These are phyloP conservation scores for Zygosaccharomyces sapae DNA, from an alignment of 1,139 yeast species.

Conservation along the genomic window DNA sequence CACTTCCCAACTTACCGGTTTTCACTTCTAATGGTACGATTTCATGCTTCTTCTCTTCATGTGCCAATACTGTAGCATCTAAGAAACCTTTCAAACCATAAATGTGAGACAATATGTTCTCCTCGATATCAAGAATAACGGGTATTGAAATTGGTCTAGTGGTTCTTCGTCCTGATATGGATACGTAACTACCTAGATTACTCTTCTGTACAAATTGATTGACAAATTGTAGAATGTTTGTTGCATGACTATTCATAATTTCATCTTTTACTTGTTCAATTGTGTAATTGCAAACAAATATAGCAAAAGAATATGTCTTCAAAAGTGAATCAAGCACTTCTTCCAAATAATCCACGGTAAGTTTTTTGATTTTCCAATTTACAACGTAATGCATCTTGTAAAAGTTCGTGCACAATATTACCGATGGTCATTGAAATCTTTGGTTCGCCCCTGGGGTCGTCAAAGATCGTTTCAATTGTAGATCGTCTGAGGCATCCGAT, in stretches of 20 bases:
- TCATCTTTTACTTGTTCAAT: slow-evolving; percentile 45
- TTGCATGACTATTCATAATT: slow-evolving; percentile 48
- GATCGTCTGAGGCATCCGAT: slow-evolving; percentile 69
- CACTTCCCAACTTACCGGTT: slow-evolving; percentile 62
- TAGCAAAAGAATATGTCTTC: slow-evolving; percentile 43
- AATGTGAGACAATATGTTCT: slow-evolving; percentile 84
- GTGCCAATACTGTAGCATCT: slow-evolving; percentile 78
- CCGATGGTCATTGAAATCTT: slow-evolving; percentile 69
- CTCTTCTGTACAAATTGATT: slow-evolving; percentile 39
- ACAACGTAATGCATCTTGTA: slow-evolving; percentile 61
- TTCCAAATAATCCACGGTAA: slow-evolving; percentile 44
- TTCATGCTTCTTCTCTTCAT: slow-evolving; percentile 37
- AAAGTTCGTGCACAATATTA: slow-evolving; percentile 68
- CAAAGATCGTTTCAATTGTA: slow-evolving; percentile 53
- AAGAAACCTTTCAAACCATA: slow-evolving; percentile 86
- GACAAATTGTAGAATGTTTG: slow-evolving; percentile 64
- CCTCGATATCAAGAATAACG: slow-evolving; percentile 78
- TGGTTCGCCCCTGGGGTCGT: slow-evolving; percentile 49
- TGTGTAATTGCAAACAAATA: slow-evolving; percentile 55
- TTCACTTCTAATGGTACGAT: slow-evolving; percentile 85
- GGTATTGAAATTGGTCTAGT: slow-evolving; percentile 50
- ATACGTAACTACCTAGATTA: slow-evolving; percentile 29
- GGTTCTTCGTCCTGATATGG: slow-evolving; percentile 42
- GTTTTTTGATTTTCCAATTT: slow-evolving; percentile 34
- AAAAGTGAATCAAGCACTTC: slow-evolving; percentile 46